Conservation (phyloP, 495 filamentous ascomycete species). For the Ramalina intermedia region DNA sequence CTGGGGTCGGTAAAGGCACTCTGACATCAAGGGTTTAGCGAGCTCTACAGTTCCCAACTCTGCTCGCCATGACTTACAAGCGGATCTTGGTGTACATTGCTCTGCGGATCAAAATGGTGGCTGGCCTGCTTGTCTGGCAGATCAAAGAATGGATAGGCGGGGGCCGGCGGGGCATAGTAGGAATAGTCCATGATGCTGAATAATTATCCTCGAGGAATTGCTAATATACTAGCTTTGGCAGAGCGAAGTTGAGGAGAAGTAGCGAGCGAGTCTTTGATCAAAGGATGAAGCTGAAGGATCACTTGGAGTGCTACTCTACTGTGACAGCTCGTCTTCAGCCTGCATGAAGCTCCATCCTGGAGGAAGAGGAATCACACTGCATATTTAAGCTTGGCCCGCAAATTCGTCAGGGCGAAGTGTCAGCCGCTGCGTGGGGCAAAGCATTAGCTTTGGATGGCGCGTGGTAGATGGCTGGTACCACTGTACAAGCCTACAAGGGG, state of each 20-base stretch:
- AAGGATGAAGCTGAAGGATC: background rate
- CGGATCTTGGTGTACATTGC: constrained; percentile 10
- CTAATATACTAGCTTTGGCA: background rate
- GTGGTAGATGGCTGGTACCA: too few relatives aligned
- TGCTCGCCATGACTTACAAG: constrained; percentile 6
- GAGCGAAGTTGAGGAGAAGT: background rate
- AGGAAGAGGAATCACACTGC: too few relatives aligned
- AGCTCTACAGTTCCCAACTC: background rate
- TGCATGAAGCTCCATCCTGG: too few relatives aligned
- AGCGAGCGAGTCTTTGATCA: background rate
- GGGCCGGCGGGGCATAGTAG: constrained; percentile 12
- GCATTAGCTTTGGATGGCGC: too few relatives aligned
- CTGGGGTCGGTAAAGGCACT: constrained; percentile 11
- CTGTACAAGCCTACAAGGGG: too few relatives aligned
- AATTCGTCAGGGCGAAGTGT: too few relatives aligned
- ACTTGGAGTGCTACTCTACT: too few relatives aligned
- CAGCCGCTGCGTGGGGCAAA: too few relatives aligned
- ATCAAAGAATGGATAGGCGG: constrained; percentile 12
- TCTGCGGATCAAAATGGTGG: constrained; percentile 12
- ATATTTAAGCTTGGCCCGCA: too few relatives aligned
- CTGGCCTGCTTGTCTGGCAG: constrained; percentile 7
- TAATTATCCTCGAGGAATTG: too few relatives aligned
- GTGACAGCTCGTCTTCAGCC: too few relatives aligned
- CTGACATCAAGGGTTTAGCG: constrained; percentile 1
- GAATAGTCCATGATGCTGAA: constrained; percentile 14